Conservation (phyloP, 805 yeast species). For the Ogataea pini region DNA sequence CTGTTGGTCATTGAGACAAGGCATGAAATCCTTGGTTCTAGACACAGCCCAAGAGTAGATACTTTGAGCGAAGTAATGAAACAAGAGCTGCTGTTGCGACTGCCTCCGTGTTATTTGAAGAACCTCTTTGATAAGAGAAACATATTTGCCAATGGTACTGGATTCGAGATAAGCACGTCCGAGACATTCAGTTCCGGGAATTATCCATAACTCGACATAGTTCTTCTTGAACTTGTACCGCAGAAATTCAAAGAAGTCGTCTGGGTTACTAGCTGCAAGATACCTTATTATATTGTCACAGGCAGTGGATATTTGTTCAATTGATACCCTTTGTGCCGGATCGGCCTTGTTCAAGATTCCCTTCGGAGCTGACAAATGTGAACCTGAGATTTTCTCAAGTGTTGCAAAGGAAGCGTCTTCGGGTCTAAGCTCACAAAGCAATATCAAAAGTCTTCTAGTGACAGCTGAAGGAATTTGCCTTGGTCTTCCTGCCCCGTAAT, state of each 20-base stretch:
- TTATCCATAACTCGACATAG: slow-evolving; percentile 37
- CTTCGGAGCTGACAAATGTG: slow-evolving; percentile 13
- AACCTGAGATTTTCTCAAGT: slow-evolving; percentile 19
- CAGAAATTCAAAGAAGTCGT: slow-evolving; percentile 41
- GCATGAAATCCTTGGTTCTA: slow-evolving; percentile 46
- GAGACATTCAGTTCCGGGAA: slow-evolving; percentile 49
- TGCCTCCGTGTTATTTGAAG: slow-evolving; percentile 41
- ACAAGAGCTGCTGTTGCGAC: slow-evolving; percentile 46
- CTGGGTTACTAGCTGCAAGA: slow-evolving; percentile 52
- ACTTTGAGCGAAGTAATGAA: slow-evolving; percentile 48
- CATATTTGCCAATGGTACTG: slow-evolving; percentile 36
- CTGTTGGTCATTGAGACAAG: slow-evolving; percentile 17
- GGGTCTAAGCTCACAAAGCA: slow-evolving; percentile 21
- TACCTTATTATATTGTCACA: slow-evolving; percentile 45
- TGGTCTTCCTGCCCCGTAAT: slow-evolving; percentile 17
- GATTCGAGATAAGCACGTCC: slow-evolving; percentile 44
- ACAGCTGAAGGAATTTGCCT: slow-evolving; percentile 14
- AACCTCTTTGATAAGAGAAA: slow-evolving; percentile 42
- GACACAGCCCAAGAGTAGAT: slow-evolving; percentile 51
- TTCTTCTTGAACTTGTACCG: slow-evolving; percentile 31
- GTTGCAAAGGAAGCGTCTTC: slow-evolving; percentile 29
- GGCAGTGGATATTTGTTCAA: slow-evolving; percentile 38
- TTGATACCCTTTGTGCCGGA: slow-evolving; percentile 17
- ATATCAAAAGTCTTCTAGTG: slow-evolving; percentile 14
- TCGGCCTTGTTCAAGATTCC: slow-evolving; percentile 3